Evolutionary conservation across 2,329 filamentous ascomycete genomes (phyloP), one percentile per base, ranked within the genome.

Genomic region (Alternaria dauci): DNA sequence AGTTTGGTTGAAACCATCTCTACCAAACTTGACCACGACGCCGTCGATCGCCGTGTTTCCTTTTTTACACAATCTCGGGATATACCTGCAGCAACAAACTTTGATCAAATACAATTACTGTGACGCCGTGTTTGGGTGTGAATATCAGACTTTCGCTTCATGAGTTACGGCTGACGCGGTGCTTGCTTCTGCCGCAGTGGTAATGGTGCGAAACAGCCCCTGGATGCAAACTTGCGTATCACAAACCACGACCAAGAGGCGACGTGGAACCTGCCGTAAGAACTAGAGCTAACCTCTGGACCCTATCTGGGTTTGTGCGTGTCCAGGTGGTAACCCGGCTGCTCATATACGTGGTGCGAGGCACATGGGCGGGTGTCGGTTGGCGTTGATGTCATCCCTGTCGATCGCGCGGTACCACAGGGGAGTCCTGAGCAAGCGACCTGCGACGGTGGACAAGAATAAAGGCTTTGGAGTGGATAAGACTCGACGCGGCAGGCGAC

Each of bases 381-480:
- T 53, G 30, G 42, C 48, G 32, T 58, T 42, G 50, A 58, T 58
- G 50, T 54, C 55, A 58, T 58, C 41, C 34, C 16, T 36, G 50
- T 32, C 41, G 32, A 58, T 54, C 32, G 16, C 18, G 30, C 48
- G 38, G 48, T 41, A 25, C 16, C 28, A 8, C 38, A 52, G 55
- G 39, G 32, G 48, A 34, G 42, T 55, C 32, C 32, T 42, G 25
- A 48, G 32, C 20, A 41, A n/a, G 30, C n/a, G 23, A 34, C 20
- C 32, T 12, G 30, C n/a, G 23, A 41, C 25, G 5, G 51, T 44
- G 23, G 51, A 26, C 51, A 23, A 18, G 39, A 44, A 34, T n/a
- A 23, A 2, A 38, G 3, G 20, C 46, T 30, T 18, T 50, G 8
- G 2, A 50, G 16, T 30, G n/a, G 20, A 28, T 8, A 52, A 20